Evolutionary conservation across 75 land plant genomes (phyloP), one percentile per base, ranked within the genome.

Genomic region (Isoetes taiwanensis): DNA sequence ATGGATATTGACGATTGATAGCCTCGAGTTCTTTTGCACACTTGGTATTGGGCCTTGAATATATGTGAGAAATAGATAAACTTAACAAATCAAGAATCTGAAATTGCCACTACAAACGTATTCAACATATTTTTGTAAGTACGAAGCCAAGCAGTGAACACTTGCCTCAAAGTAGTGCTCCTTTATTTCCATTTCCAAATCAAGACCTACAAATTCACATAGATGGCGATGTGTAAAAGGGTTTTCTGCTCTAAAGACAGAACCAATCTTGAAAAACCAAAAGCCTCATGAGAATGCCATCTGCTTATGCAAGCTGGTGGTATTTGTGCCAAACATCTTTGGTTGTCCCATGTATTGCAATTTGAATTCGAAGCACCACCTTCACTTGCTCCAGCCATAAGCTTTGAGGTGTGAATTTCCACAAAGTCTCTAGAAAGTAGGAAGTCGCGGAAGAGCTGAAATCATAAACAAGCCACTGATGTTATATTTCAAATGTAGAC

Each of bases 121-220:
- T n/a, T n/a, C n/a, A 54, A 54, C 23, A 6, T n/a, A n/a, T n/a
- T n/a, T n/a, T n/a, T n/a, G n/a, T n/a, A n/a, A n/a, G n/a, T n/a
- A n/a, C n/a, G n/a, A n/a, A n/a, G n/a, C 3, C 31, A 28, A 24
- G 30, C 28, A 41, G 1, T n/a, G n/a, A n/a, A n/a, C 10, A 20
- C 57, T 11, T 57, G 78, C 93, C 94, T 86, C 97, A 64, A 69
- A 78, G 38, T 91, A 91, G 59, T 83, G 84, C 28, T 80, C 84
- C 55, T 86, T 78, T 42, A 91, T 91, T 66, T 86, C 93, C 97
- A 91, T 91, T 63, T 91, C 97, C 37, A 83, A 73, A 71, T 91
- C 97, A 71, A 91, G 97, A 2, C 97, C 97, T 2, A 77, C 79
- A 55, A 91, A 91, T 43, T 91, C 97, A 65, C 97, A 91, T 30